Conservation (phyloP, 768 basidiomycete species). For the Serendipita vermifera region DNA sequence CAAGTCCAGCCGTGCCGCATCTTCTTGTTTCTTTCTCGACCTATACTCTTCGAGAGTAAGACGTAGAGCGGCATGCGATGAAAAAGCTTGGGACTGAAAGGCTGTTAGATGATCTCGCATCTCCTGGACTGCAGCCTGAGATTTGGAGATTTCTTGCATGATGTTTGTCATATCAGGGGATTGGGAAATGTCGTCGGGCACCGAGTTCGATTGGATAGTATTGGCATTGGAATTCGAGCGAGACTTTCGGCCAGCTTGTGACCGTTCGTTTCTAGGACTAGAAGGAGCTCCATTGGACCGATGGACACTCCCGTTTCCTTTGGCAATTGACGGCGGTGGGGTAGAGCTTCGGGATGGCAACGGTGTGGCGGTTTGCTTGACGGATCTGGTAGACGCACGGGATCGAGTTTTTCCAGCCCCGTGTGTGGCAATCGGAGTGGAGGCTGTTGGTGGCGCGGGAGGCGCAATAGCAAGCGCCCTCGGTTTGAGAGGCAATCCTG, state of each 20-base stretch:
- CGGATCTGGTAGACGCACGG: neutral
- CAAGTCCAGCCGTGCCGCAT: conserved; percentile 59
- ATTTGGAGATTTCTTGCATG: conserved; percentile 53
- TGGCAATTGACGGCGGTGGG: neutral
- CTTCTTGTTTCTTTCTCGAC: conserved; percentile 68
- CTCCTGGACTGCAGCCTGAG: conserved; percentile 51
- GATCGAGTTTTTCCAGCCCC: neutral
- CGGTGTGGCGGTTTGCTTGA: conserved; percentile 1
- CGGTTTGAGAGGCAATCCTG: conserved; percentile 1
- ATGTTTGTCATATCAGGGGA: conserved; percentile 62
- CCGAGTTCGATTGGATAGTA: neutral
- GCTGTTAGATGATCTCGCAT: conserved; percentile 58
- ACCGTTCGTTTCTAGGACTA: neutral
- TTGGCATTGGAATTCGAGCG: conserved; percentile 3
- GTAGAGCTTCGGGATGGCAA: neutral
- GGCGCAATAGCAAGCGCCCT: neutral
- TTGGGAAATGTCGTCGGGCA: conserved; percentile 23
- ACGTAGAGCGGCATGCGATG: conserved; percentile 55
- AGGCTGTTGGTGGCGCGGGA: neutral
- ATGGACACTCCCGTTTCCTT: neutral
- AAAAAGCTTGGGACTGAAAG: conserved; percentile 39
- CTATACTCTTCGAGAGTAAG: conserved; percentile 60
- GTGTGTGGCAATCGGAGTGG: neutral
- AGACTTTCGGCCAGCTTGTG: neutral
- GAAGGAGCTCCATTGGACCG: neutral